These are phyloP conservation scores for Otatea glauca DNA, from an alignment of 176 grass and related monocot species.

Conservation along the genomic window DNA sequence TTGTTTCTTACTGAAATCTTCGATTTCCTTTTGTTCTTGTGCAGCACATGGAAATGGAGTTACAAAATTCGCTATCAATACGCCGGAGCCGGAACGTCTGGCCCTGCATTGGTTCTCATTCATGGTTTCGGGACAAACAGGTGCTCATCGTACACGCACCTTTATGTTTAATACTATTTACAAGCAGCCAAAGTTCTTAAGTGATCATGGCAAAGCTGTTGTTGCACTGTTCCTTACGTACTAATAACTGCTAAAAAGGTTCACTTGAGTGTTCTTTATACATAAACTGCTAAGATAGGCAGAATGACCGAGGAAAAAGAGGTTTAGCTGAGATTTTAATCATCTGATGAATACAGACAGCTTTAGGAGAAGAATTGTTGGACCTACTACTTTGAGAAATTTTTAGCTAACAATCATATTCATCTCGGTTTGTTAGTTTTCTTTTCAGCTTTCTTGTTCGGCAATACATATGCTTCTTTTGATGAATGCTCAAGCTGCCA, in stretches of 20 bases:
- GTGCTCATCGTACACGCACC: constrained; percentile 42
- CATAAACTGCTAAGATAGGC: background rate
- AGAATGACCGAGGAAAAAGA: background rate
- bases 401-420: background rate
- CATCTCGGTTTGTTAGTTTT: background rate
- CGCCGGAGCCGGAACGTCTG: constrained; percentile 68
- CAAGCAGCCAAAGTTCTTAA: background rate
- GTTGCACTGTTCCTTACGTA: background rate
- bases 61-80: constrained; percentile 83
- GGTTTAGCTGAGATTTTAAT: background rate
- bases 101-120: constrained; percentile 82
- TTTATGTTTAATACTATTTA: constrained; percentile 19
- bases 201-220: background rate
- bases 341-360: background rate
- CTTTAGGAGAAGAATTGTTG: background rate
- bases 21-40: background rate
- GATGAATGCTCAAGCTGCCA: background rate
- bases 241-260: background rate
- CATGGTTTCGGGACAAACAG: constrained; percentile 92
- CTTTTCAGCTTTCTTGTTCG: background rate
- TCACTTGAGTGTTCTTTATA: background rate
- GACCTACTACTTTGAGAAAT: background rate
- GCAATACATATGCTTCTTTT: background rate
- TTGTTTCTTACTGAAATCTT: background rate
- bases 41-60: constrained; percentile 80